Percentiles rank a stretch among this genome's conserved stretches.
Conservation (phyloP, 2,329 filamentous ascomycete genomes). For the Didymella lethalis region DNA sequence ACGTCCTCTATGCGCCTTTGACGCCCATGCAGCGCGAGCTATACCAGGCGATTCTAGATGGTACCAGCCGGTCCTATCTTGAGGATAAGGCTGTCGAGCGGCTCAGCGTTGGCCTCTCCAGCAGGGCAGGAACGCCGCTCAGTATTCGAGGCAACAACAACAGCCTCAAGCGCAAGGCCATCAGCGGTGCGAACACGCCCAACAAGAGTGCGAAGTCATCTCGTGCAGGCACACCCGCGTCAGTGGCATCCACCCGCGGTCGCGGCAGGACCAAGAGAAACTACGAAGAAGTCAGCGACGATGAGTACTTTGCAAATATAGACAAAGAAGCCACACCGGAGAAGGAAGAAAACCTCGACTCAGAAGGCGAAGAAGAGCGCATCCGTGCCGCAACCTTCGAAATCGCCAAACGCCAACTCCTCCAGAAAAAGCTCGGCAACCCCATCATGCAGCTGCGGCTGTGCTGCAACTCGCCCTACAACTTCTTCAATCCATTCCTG, state of each 20-base stretch:
- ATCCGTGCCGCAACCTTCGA: conserved; percentile 73
- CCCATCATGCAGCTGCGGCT: conserved; percentile 90
- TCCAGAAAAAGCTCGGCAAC: conserved; percentile 90
- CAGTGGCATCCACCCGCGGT: conserved; percentile 59
- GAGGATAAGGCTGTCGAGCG: conserved; percentile 79
- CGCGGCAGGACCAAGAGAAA: conserved; percentile 65
- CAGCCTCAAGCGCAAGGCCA: conserved; percentile 66
- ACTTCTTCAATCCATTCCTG: conserved; percentile 90
- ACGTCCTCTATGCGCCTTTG: conserved; percentile 92
- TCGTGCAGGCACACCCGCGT: conserved; percentile 74
- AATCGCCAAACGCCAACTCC: conserved; percentile 85
- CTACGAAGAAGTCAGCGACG: conserved; percentile 77
- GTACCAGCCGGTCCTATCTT: conserved; percentile 63
- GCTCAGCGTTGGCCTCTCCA: conserved; percentile 57
- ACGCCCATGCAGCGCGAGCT: conserved; percentile 90
- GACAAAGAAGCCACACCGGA: conserved; percentile 63
- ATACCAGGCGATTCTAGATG: conserved; percentile 76
- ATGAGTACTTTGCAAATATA: conserved; percentile 82
- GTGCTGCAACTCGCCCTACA: conserved; percentile 92
- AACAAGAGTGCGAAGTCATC: conserved; percentile 80
- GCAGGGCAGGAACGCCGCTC: conserved; percentile 58
- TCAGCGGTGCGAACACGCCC: conserved; percentile 56
- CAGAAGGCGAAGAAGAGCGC: conserved; percentile 66
- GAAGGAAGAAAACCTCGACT: conserved; percentile 52
- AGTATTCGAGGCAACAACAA: conserved; percentile 54